phyloP scores from a whole-genome alignment of 1,284 basidiomycete genomes.

The Schizophyllum amplum region DNA sequence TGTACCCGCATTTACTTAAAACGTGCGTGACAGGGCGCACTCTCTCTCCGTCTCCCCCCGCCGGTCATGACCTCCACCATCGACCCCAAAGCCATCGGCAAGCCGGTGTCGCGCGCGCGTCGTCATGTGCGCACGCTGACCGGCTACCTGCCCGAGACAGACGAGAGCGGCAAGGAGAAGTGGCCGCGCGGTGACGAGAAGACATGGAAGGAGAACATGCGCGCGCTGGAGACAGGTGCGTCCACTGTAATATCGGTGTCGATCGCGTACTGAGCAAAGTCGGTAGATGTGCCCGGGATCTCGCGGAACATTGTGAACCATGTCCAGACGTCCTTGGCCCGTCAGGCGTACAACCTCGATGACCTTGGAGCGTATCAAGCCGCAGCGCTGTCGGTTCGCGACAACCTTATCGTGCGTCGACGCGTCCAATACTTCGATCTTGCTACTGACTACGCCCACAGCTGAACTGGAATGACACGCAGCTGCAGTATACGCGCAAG shows the following conservation, averaged over 20 bases:
- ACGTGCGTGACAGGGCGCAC: too few relatives aligned
- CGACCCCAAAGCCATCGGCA: conserved; percentile 60
- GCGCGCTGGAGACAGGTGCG: conserved; percentile 50
- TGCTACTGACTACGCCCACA: conserved; percentile 19
- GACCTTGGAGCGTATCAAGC: conserved; percentile 75
- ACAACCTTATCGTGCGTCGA: conserved; percentile 63
- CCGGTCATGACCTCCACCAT: conserved; percentile 43
- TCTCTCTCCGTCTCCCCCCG: too few relatives aligned
- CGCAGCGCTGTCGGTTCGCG: conserved; percentile 73
- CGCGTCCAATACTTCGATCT: not conserved
- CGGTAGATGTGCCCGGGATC: conserved; percentile 53
- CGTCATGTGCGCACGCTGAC: conserved; percentile 71
- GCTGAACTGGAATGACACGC: conserved; percentile 79
- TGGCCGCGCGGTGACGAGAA: conserved; percentile 82
- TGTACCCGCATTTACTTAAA: too few relatives aligned
- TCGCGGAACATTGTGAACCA: conserved; percentile 79
- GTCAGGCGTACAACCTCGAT: conserved; percentile 79
- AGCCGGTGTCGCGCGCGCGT: conserved; percentile 41
- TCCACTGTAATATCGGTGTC: conserved; percentile 4
- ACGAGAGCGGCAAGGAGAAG: conserved; percentile 67
- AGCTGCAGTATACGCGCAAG: conserved; percentile 60
- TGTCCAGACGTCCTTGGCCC: conserved; percentile 80
- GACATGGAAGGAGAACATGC: conserved; percentile 66
- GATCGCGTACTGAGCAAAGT: not conserved
- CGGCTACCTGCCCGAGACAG: conserved; percentile 68